Evolutionary conservation across 2,329 filamentous ascomycete species (phyloP).

Genomic region (Penicillium griseofulvum): DNA sequence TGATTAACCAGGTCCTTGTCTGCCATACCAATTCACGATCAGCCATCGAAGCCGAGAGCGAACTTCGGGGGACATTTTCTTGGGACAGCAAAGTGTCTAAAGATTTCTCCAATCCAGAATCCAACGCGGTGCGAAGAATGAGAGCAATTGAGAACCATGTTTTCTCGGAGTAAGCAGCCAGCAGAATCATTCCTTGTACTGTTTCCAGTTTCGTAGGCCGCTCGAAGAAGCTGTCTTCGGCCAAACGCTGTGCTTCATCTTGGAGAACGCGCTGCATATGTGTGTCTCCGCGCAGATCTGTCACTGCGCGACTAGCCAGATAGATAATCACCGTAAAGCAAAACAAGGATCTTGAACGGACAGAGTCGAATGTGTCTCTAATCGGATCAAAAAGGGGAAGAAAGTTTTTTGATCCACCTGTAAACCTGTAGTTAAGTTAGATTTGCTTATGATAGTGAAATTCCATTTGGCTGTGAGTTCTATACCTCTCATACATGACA

Average conservation of each 20-base stretch:
- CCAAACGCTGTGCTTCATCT: constrained; percentile 36
- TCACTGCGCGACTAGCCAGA: constrained; percentile 34
- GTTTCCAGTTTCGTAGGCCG: constrained; percentile 38
- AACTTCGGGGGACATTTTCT: constrained; percentile 32
- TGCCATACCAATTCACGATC: constrained; percentile 37
- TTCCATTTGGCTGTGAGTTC: background rate
- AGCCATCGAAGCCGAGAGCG: constrained; percentile 33
- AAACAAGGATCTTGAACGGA: constrained; percentile 36
- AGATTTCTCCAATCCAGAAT: constrained; percentile 37
- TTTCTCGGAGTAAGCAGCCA: constrained; percentile 38
- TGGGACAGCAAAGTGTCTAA: constrained; percentile 33
- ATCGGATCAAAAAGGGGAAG: constrained; percentile 36
- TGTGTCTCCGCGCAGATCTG: constrained; percentile 31
- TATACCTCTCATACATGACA: constrained; percentile 36
- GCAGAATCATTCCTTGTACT: constrained; percentile 37
- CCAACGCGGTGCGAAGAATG: constrained; percentile 35
- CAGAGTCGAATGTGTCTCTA: constrained; percentile 37
- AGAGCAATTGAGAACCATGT: constrained; percentile 39
- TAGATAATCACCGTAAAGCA: constrained; percentile 39
- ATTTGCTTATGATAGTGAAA: background rate
- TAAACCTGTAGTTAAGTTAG: constrained; percentile 23
- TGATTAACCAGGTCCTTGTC: constrained; percentile 37
- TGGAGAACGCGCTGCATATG: constrained; percentile 37
- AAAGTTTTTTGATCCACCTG: constrained; percentile 35
- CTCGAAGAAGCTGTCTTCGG: constrained; percentile 39